phyloP scores from a whole-genome alignment of 78 protist genomes.

The Bodo saltans region DNA sequence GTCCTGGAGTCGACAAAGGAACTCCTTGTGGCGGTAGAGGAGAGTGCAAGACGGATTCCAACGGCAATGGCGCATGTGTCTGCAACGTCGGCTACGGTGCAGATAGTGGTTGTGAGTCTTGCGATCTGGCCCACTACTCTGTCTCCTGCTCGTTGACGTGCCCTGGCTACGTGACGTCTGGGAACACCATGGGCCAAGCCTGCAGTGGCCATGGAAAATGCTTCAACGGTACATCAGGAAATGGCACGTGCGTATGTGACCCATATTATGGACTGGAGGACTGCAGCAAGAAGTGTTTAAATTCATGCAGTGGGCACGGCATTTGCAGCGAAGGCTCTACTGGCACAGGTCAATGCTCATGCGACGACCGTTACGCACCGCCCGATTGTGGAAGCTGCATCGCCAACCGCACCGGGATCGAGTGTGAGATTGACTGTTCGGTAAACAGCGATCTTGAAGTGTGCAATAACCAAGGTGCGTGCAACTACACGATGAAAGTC shows the following conservation, averaged over 20 bases:
- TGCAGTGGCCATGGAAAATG: constrained; percentile 3
- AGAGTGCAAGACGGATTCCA: background rate
- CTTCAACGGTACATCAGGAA: background rate
- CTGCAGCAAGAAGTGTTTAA: background rate
- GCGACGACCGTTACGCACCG: background rate
- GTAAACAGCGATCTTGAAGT: background rate
- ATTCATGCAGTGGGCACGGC: constrained; percentile 9
- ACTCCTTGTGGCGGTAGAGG: background rate
- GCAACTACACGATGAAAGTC: background rate
- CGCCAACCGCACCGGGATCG: constrained; percentile 1
- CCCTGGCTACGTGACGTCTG: background rate
- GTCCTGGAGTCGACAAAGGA: background rate
- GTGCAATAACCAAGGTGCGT: background rate
- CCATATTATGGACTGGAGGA: background rate
- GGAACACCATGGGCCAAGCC: background rate
- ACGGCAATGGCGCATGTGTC: background rate
- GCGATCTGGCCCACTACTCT: background rate
- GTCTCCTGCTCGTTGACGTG: background rate
- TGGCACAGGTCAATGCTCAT: background rate
- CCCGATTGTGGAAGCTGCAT: constrained; percentile 9
- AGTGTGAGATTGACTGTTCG: background rate
- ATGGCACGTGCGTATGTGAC: constrained; percentile 19
- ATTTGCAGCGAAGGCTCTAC: background rate
- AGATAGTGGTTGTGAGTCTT: background rate
- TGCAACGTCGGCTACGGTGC: background rate